phyloP scores from a whole-genome alignment of 2,329 filamentous ascomycete species.

The Teratosphaeria zuluensis region DNA sequence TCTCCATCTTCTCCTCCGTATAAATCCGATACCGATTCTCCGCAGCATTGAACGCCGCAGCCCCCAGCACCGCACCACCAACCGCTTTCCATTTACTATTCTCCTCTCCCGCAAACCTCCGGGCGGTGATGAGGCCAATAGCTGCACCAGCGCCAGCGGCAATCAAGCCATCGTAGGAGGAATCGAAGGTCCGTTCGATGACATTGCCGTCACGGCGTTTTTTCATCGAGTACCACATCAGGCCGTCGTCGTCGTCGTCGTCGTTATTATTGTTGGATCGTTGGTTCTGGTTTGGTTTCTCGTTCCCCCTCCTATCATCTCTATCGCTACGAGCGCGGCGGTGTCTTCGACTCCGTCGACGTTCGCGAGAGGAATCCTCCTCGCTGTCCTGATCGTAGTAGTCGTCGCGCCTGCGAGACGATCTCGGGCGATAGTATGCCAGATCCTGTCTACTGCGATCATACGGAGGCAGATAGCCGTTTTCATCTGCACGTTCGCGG shows the following conservation, averaged over 20 bases:
- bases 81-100: conserved; percentile 7
- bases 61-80: conserved; percentile 11
- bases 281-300: neutral
- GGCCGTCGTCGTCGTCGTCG: conserved; percentile 3
- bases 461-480: neutral
- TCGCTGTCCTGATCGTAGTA: conserved; percentile 4
- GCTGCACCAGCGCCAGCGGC: conserved; percentile 15
- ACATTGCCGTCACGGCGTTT: conserved; percentile 13
- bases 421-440: neutral
- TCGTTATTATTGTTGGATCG: neutral
- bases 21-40: conserved; percentile 14
- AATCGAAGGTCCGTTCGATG: conserved; percentile 14
- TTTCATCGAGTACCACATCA: conserved; percentile 11
- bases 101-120: conserved; percentile 6
- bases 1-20: conserved; percentile 13
- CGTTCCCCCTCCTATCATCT: neutral
- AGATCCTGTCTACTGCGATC: neutral
- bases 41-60: conserved; percentile 10
- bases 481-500: neutral
- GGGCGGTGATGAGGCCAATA: conserved; percentile 13
- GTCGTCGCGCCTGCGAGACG: neutral
- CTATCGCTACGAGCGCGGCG: neutral
- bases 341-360: neutral
- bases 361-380: conserved; percentile 2
- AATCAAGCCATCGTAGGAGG: conserved; percentile 15